phyloP scores from a whole-genome alignment of 2,329 filamentous ascomycete species.

The Mycosphaerella arachidis region DNA sequence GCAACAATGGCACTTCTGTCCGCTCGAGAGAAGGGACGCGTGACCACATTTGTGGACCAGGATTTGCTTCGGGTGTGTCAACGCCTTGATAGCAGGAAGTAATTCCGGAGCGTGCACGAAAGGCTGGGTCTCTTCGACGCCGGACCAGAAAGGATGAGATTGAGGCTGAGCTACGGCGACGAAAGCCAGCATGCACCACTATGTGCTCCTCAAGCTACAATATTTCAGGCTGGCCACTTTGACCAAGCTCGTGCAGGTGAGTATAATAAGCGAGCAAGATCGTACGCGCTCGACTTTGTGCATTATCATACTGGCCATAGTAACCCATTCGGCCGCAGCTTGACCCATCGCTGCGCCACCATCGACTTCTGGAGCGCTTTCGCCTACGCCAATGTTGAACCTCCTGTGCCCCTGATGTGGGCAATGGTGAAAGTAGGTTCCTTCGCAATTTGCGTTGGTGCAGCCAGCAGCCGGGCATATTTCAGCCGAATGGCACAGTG shows the following conservation, averaged over 20 bases:
- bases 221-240: constrained; percentile 66
- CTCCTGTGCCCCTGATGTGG: constrained; percentile 69
- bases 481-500: constrained; percentile 68
- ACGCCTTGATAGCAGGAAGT: constrained; percentile 56
- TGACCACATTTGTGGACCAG: constrained; percentile 64
- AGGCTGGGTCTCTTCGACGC: constrained; percentile 54
- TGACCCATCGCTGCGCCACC: constrained; percentile 81
- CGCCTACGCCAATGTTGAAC: constrained; percentile 69
- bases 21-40: constrained; percentile 69
- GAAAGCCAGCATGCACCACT: constrained; percentile 73
- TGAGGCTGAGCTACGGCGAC: constrained; percentile 66
- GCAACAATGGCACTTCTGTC: constrained; percentile 77
- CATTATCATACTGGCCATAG: constrained; percentile 73
- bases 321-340: constrained; percentile 71
- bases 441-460: constrained; percentile 74
- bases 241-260: constrained; percentile 63
- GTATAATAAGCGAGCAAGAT: constrained; percentile 64
- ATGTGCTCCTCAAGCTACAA: constrained; percentile 63
- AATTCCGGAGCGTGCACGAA: constrained; percentile 46
- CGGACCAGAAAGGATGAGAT: constrained; percentile 70
- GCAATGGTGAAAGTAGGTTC: constrained; percentile 70
- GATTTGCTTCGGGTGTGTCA: constrained; percentile 69
- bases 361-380: constrained; percentile 80
- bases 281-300: constrained; percentile 65
- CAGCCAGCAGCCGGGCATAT: constrained; percentile 70